These are phyloP conservation scores for Macrophomina phaseolina DNA, from an alignment of 2,329 filamentous ascomycete species.

Conservation along the genomic window DNA sequence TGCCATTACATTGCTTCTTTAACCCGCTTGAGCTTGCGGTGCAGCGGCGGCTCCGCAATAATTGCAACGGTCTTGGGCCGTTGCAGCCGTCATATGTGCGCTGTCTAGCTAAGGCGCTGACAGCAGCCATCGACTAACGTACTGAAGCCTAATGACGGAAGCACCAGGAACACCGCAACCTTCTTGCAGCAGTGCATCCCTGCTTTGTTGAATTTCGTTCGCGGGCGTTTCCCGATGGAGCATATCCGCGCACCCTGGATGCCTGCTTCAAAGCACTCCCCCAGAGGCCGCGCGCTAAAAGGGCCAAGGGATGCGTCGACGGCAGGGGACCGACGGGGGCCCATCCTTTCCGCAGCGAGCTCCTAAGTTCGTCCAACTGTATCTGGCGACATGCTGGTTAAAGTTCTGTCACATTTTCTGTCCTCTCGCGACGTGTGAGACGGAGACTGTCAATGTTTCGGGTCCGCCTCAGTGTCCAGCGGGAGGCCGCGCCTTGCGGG, in stretches of 20 bases:
- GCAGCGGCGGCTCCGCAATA: conserved; percentile 22
- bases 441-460: conserved; percentile 26
- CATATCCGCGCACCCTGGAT: conserved; percentile 16
- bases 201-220: background rate
- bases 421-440: conserved; percentile 19
- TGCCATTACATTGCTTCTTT: conserved; percentile 13
- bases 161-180: conserved; percentile 21
- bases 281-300: conserved; percentile 8
- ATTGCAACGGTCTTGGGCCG: background rate
- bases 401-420: conserved; percentile 23
- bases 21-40: conserved; percentile 19
- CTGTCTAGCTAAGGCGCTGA: conserved; percentile 7
- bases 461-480: conserved; percentile 21
- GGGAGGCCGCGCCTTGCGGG: conserved; percentile 12
- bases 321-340: conserved; percentile 36
- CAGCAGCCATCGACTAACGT: conserved; percentile 11
- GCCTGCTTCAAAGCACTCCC: conserved; percentile 2
- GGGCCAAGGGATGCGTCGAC: conserved; percentile 26
- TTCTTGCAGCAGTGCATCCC: background rate
- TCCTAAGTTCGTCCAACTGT: background rate
- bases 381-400: conserved; percentile 19
- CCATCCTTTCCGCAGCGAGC: conserved; percentile 39
- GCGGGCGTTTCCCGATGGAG: conserved; percentile 5
- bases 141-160: conserved; percentile 1
- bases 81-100: background rate